Conservation (phyloP, 352 stramenopile genomes). For the Detonula confervacea region DNA sequence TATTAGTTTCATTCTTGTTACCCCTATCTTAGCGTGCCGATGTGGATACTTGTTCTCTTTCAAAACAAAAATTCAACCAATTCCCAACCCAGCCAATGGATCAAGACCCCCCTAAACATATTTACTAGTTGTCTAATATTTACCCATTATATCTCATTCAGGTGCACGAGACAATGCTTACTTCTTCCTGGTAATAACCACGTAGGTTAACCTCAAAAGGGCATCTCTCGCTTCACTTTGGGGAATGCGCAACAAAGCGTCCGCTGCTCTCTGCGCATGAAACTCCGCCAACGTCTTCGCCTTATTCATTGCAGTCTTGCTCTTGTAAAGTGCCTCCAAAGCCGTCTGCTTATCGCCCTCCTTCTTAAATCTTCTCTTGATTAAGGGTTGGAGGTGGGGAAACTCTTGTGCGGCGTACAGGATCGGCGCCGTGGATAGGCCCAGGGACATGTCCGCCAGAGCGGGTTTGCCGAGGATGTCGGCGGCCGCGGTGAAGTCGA, state of each 20-base stretch:
- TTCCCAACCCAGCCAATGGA: too few relatives aligned
- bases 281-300: slow-evolving; percentile 84
- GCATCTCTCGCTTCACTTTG: slow-evolving; percentile 86
- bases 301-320: slow-evolving; percentile 86
- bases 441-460: slow-evolving; percentile 95
- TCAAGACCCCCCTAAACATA: too few relatives aligned
- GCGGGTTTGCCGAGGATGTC: slow-evolving; percentile 93
- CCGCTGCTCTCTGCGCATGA: slow-evolving; percentile 87
- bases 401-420: slow-evolving; percentile 96
- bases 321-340: slow-evolving; percentile 84
- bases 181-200: slow-evolving; percentile 89
- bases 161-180: too few relatives aligned
- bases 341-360: slow-evolving; percentile 87
- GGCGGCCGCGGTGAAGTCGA: slow-evolving; percentile 93
- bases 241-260: slow-evolving; percentile 84
- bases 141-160: too few relatives aligned
- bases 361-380: slow-evolving; percentile 89
- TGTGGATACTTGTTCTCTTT: too few relatives aligned
- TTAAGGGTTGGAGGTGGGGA: slow-evolving; percentile 78
- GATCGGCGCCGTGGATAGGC: slow-evolving; percentile 97
- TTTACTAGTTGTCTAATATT: too few relatives aligned
- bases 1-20: too few relatives aligned
- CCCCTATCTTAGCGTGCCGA: too few relatives aligned
- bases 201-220: slow-evolving; percentile 87
- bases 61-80: too few relatives aligned